A percentile compares a stretch with the other conserved stretches of the same genome.
Conservation (phyloP, 495 filamentous ascomycete species). For the Pyrenula aspistea region DNA sequence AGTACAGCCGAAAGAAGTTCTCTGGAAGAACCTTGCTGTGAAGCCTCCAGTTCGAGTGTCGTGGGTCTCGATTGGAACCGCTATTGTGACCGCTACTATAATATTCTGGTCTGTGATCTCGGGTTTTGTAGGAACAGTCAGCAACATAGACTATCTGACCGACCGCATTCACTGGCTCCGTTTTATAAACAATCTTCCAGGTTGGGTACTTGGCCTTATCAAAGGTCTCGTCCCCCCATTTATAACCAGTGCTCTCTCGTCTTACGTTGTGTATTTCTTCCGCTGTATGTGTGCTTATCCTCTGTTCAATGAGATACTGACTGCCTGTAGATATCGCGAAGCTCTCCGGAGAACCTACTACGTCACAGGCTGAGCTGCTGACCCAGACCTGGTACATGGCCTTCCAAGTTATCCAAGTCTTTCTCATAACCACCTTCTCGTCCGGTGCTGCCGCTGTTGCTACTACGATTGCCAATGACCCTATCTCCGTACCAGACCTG, state of each 20-base stretch:
- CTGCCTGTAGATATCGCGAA: constrained; percentile 47
- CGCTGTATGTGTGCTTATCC: constrained; percentile 38
- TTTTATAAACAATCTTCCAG: constrained; percentile 61
- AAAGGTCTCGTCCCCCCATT: constrained; percentile 41
- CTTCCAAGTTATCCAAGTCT: constrained; percentile 88
- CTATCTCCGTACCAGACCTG: constrained; percentile 45
- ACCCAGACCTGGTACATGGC: constrained; percentile 83
- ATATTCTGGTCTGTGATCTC: constrained; percentile 90
- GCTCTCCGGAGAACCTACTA: constrained; percentile 63
- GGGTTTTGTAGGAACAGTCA: constrained; percentile 66
- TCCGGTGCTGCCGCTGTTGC: constrained; percentile 62
- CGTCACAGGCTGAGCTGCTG: constrained; percentile 67
- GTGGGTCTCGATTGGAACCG: constrained; percentile 43
- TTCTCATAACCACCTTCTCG: constrained; percentile 68
- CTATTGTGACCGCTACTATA: constrained; percentile 52
- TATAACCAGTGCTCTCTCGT: constrained; percentile 59
- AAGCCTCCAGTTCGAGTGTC: constrained; percentile 59
- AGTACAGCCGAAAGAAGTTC: constrained; percentile 62
- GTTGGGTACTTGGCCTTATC: constrained; percentile 59
- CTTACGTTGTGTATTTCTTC: constrained; percentile 60
- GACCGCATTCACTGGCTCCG: constrained; percentile 46
- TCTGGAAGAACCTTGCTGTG: constrained; percentile 72
- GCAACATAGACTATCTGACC: constrained; percentile 62
- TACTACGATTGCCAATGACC: constrained; percentile 49
- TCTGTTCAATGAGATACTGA: constrained; percentile 6